Evolutionary conservation across 208 protist genomes (phyloP).

Genomic region (Crithidia thermophila): DNA sequence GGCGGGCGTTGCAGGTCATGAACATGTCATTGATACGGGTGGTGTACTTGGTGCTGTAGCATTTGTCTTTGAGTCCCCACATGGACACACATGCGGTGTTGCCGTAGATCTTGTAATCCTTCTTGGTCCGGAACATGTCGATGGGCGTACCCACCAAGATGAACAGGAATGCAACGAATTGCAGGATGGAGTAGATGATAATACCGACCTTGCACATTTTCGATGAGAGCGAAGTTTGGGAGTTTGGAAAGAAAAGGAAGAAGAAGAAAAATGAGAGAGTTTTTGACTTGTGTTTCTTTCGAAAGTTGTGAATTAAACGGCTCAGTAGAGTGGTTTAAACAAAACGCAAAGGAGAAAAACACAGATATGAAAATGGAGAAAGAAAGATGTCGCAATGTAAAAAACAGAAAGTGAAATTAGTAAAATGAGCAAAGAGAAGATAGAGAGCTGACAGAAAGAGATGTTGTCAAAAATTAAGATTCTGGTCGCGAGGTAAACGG

Average conservation of each 20-base stretch:
- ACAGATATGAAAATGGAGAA: constrained; percentile 13
- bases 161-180: constrained; percentile 40
- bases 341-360: no score
- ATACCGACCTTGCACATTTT: constrained; percentile 31
- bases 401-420: no score
- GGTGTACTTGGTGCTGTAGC: constrained; percentile 25
- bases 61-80: constrained; percentile 44
- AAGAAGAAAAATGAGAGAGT: not conserved
- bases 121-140: constrained; percentile 41
- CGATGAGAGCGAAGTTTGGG: not conserved
- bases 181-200: constrained; percentile 43
- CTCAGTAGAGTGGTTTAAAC: no score
- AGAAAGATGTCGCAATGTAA: no score
- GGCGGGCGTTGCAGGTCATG: constrained; percentile 19
- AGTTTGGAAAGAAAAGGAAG: no score
- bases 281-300: not conserved
- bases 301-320: no score
- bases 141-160: constrained; percentile 54
- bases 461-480: no score
- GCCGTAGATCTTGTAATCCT: not conserved
- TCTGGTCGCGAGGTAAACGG: no score
- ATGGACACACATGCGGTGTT: constrained; percentile 35
- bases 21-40: constrained; percentile 14
- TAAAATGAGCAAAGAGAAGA: no score
- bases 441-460: no score